Evolutionary conservation across 768 basidiomycete genomes (phyloP).

Genomic region (Termitomyces titanicus): DNA sequence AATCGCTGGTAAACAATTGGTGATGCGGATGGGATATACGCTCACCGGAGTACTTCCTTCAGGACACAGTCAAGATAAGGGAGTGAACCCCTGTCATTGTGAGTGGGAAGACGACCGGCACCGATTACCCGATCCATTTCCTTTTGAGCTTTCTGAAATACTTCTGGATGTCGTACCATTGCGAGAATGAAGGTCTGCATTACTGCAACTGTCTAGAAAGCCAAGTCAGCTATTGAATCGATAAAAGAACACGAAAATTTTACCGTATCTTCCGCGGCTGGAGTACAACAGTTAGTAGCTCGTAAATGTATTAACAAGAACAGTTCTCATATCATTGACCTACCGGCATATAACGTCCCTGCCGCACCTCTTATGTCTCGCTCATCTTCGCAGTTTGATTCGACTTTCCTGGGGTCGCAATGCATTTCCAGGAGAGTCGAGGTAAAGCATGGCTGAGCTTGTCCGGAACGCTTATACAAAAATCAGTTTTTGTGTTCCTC

Average conservation of each 20-base stretch:
- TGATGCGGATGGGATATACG: not conserved
- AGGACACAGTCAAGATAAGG: conserved; percentile 46
- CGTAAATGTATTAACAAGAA: not conserved
- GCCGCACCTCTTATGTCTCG: conserved; percentile 56
- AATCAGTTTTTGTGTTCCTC: conserved; percentile 5
- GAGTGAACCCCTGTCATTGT: conserved; percentile 39
- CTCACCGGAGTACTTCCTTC: conserved; percentile 45
- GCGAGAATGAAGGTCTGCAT: conserved; percentile 49
- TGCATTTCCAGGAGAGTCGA: conserved; percentile 40
- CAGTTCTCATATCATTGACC: conserved; percentile 7
- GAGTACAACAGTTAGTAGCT: not conserved
- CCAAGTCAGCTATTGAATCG: not conserved
- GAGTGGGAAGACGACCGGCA: conserved; percentile 41
- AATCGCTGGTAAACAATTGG: not conserved
- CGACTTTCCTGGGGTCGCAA: conserved; percentile 28
- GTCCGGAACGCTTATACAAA: conserved; percentile 34
- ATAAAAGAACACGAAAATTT: not conserved
- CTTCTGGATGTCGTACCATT: conserved; percentile 50
- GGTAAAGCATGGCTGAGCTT: conserved; percentile 40
- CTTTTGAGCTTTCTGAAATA: conserved; percentile 43
- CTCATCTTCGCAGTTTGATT: conserved; percentile 38
- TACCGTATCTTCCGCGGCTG: conserved; percentile 41
- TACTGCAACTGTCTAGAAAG: conserved; percentile 43
- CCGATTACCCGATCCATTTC: conserved; percentile 50
- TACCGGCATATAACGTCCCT: conserved; percentile 49